Evolutionary conservation across 345 rosid genomes (phyloP).

Genomic region (Cardiospermum halicacabum): DNA sequence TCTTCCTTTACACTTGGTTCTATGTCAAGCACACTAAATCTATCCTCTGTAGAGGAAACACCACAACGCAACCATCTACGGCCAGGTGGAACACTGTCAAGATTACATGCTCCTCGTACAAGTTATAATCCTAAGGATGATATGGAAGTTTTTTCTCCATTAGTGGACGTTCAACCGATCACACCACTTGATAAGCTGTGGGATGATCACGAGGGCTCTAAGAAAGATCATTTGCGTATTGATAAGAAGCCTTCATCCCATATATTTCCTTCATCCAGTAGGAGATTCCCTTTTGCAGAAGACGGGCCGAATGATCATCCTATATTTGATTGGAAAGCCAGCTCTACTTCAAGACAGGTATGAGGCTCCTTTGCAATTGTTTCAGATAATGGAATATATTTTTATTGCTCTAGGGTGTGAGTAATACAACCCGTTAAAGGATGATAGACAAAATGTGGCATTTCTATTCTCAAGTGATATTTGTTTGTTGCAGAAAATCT

Average conservation of each 20-base stretch:
- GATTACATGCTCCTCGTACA: slow-evolving; percentile 71
- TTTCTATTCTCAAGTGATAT: neutral
- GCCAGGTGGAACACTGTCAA: slow-evolving; percentile 64
- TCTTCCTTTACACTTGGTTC: slow-evolving; percentile 38
- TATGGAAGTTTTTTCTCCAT: slow-evolving; percentile 94
- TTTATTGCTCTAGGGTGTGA: neutral
- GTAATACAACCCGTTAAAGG: neutral
- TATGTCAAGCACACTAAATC: slow-evolving; percentile 28
- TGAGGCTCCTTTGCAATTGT: slow-evolving; percentile 7
- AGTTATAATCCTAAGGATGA: slow-evolving; percentile 74
- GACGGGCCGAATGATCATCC: slow-evolving; percentile 62
- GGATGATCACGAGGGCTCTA: slow-evolving; percentile 53
- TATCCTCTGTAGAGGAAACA: slow-evolving; percentile 59
- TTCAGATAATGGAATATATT: neutral
- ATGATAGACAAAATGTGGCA: neutral
- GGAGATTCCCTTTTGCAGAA: slow-evolving; percentile 62
- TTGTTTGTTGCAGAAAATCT: neutral
- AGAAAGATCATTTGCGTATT: slow-evolving; percentile 41
- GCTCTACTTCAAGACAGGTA: slow-evolving; percentile 74
- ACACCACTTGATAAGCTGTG: slow-evolving; percentile 76
- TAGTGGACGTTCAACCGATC: slow-evolving; percentile 69
- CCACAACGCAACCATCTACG: slow-evolving; percentile 58
- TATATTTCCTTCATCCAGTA: slow-evolving; percentile 59
- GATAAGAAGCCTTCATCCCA: slow-evolving; percentile 70
- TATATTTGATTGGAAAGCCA: slow-evolving; percentile 74